Base-by-base conservation (phyloP, 2,329 filamentous ascomycete species). In the Didymella segeticola region DNA sequence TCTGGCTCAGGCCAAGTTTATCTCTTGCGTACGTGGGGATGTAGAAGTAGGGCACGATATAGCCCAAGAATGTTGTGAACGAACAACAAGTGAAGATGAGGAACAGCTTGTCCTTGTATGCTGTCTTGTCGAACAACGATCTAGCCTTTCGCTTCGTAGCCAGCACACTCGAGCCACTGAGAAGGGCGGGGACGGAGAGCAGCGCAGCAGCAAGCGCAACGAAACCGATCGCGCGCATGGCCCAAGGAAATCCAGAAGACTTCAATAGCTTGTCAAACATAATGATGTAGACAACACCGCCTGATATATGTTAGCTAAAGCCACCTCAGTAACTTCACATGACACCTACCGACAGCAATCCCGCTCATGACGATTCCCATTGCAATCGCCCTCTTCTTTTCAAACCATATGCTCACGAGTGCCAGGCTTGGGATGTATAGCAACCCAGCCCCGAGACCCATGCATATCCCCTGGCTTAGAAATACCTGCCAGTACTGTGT, bases 401-500 rank as follows among this genome's bases (percentile, higher is more conserved):
- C 60, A 43, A 75, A 75, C 67, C 70, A 74, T 4, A 75, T 67
- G 1, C 71, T 67, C 10, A 75, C 68, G 30, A 75, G 50, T 6
- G 73, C 72, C 10, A 75, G 43, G 58, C 69, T 73, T 1, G 73
- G 73, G 6, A 75, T 70, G 37, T 75, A 75, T 4, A 75, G 39
- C 26, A 75, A 46, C 0, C 73, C 73, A 0, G 73, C 72, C 1
- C 72, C 73, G 3, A 72, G 30, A 0, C 73, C 73, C 71, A 75
- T 81, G 64, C 81, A 84, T 5, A 85, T 70, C 1, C 80, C 80
- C 58, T 86, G 83, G 0, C 80, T 75, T 3, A 85, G 77, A 34
- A 84, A 71, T 47, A 83, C 78, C 52, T 84, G 82, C 67, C 82
- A 84, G 60, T 83, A 84, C 45, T 79, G 60, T 3, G 75, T 81